These are phyloP conservation scores for Macrotyloma uniflorum DNA, from an alignment of 306 rosid genomes.

Conservation along the genomic window DNA sequence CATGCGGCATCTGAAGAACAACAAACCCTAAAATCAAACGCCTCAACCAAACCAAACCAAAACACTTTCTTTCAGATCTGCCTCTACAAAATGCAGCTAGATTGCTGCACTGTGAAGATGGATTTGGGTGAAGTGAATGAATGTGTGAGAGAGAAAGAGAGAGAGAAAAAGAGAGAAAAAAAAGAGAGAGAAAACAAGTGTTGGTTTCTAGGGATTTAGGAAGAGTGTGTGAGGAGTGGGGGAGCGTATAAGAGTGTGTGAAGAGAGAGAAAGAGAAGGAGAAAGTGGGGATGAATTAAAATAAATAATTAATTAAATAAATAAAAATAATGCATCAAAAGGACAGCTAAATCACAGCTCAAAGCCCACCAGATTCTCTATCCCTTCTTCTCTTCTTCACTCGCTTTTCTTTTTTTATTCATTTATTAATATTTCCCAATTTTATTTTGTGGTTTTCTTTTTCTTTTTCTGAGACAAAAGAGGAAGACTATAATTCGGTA, in stretches of 20 bases:
- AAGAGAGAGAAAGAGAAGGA: background rate
- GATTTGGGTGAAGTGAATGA: background rate
- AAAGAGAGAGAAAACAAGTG: background rate
- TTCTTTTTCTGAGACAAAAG: background rate
- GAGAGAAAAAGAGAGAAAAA: background rate
- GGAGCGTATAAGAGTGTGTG: conserved; percentile 38
- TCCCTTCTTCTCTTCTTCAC: background rate
- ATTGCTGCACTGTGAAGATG: background rate
- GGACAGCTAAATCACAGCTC: conserved; percentile 97
- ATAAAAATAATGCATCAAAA: conserved; percentile 44
- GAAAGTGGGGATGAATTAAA: conserved; percentile 23
- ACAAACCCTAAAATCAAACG: background rate
- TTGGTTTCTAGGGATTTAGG: conserved; percentile 63
- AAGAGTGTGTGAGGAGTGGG: conserved; percentile 42
- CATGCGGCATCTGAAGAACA: conserved; percentile 62
- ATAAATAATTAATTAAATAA: no score
- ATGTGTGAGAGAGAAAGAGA: background rate
- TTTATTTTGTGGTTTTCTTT: background rate
- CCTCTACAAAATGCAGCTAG: conserved; percentile 5
- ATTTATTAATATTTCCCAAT: background rate
- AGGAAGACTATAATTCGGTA: no score
- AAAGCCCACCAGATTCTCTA: conserved; percentile 72
- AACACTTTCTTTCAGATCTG: conserved; percentile 20
- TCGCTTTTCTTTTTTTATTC: background rate
- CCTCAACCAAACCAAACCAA: background rate